Evolutionary conservation across 192 early-diverging fungal genomes (phyloP), one percentile per base, ranked within the genome.

Genomic region (Coemansia sp.): DNA sequence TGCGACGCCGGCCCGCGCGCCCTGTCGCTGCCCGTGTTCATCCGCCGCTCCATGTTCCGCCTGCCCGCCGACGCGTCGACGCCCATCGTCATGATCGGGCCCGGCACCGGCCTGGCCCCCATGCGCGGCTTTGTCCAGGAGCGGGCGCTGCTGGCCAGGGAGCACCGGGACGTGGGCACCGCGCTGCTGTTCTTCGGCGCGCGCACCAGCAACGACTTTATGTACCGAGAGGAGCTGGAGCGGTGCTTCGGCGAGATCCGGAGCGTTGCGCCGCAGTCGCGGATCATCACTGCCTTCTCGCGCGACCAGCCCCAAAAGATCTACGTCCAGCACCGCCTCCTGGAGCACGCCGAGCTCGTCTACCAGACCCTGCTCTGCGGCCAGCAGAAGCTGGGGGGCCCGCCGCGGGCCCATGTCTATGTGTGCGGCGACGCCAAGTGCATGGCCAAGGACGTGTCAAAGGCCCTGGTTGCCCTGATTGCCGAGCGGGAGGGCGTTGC

Each of bases 61-160:
- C 84, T 99, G 53, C 97, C 97, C n/a, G 74, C 85, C 24, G 90
- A 95, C 67, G 71, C 84, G 42, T 64, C 83, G 8, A 70, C 88
- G 10, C 97, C 97, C 16, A 79, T 99, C 64, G 87, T 99, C 34
- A 99, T 99, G 97, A 83, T 99, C 34, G 97, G 97, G 0, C 97
- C 97, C n/a, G 97, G 97, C 48, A 99, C 97, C 4, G 97, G 97
- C 45, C 92, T 99, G 38, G 97, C 97, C 16, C 97, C 97, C 26
- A 98, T 99, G 90, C 88, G 97, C 48, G 97, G 91, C 4, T 99
- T 99, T 69, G 73, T 97, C 10, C 89, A 91, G 59, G 97, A 99
- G 70, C 92, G 97, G 55, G 88, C 90, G 4, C 57, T 69, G 45
- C 79, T 85, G 34, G 71, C 71, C 2, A 84, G 85, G 28, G 86